Percentiles rank a stretch among this genome's conserved stretches.
Evolutionary conservation across 352 stramenopile species (phyloP).

Genomic region (Plasmopara muralis): DNA sequence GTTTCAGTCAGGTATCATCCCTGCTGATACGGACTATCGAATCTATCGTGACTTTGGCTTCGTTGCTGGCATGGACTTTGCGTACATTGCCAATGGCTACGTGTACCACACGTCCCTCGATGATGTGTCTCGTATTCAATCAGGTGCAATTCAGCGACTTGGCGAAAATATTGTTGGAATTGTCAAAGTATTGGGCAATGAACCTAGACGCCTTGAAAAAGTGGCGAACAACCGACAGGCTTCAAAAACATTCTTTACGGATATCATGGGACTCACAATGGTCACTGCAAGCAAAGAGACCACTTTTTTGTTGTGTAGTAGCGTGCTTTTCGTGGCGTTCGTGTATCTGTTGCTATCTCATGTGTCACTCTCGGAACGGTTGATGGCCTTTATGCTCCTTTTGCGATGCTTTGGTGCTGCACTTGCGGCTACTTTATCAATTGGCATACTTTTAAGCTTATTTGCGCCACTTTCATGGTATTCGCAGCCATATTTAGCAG

Average conservation of each 20-base stretch:
- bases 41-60: slow-evolving; percentile 68
- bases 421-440: slow-evolving; percentile 29
- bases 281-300: slow-evolving; percentile 46
- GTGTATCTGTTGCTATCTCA: slow-evolving; percentile 45
- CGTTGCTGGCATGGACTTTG: slow-evolving; percentile 79
- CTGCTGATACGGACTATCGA: slow-evolving; percentile 65
- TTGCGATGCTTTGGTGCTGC: slow-evolving; percentile 28
- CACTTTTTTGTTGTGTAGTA: slow-evolving; percentile 33
- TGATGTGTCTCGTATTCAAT: slow-evolving; percentile 65
- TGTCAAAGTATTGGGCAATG: slow-evolving; percentile 38
- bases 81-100: slow-evolving; percentile 76
- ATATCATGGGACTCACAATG: slow-evolving; percentile 57
- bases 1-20: slow-evolving; percentile 70
- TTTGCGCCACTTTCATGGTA: slow-evolving; percentile 71
- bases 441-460: slow-evolving; percentile 46
- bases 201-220: slow-evolving; percentile 40
- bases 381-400: slow-evolving; percentile 36
- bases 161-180: slow-evolving; percentile 67
- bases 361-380: slow-evolving; percentile 33
- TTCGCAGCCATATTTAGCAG: slow-evolving; percentile 44
- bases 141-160: slow-evolving; percentile 54
- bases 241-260: slow-evolving; percentile 69
- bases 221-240: slow-evolving; percentile 51
- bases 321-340: slow-evolving; percentile 31
- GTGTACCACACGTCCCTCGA: slow-evolving; percentile 74